Conservation (phyloP, 148 eudicot species). For the Camellia lanceoleosa region DNA sequence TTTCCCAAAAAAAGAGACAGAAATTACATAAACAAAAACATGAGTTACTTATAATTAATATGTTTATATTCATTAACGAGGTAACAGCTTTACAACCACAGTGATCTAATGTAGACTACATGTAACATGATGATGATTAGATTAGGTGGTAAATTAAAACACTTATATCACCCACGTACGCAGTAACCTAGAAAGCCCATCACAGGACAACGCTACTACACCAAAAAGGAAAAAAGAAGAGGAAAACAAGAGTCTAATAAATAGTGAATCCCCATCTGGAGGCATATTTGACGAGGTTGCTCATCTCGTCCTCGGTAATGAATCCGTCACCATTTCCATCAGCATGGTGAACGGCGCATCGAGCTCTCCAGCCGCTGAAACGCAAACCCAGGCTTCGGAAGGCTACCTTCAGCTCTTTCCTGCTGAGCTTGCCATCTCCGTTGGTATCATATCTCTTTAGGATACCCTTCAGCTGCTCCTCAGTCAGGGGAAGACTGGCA, state of each 20-base stretch:
- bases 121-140: too few relatives aligned
- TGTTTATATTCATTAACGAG: too few relatives aligned
- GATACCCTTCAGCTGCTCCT: slow-evolving; percentile 13
- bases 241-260: background rate
- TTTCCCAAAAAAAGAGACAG: too few relatives aligned
- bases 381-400: slow-evolving; percentile 7
- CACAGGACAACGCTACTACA: background rate
- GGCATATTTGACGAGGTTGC: slow-evolving; percentile 15
- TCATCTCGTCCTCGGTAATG: slow-evolving; percentile 21
- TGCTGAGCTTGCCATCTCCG: slow-evolving; percentile 21
- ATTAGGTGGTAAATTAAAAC: too few relatives aligned
- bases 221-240: background rate
- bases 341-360: slow-evolving; percentile 8
- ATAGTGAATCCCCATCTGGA: slow-evolving; percentile 14
- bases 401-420: slow-evolving; percentile 20
- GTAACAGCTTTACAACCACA: too few relatives aligned
- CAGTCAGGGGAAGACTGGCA: background rate
- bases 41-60: too few relatives aligned
- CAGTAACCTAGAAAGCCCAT: too few relatives aligned
- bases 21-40: too few relatives aligned
- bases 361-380: slow-evolving; percentile 12
- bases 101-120: too few relatives aligned
- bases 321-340: slow-evolving; percentile 18
- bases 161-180: too few relatives aligned
- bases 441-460: slow-evolving; percentile 15